These are phyloP conservation scores for Scheffersomyces insectosa DNA, from an alignment of 1,139 yeast genomes.

Conservation along the genomic window DNA sequence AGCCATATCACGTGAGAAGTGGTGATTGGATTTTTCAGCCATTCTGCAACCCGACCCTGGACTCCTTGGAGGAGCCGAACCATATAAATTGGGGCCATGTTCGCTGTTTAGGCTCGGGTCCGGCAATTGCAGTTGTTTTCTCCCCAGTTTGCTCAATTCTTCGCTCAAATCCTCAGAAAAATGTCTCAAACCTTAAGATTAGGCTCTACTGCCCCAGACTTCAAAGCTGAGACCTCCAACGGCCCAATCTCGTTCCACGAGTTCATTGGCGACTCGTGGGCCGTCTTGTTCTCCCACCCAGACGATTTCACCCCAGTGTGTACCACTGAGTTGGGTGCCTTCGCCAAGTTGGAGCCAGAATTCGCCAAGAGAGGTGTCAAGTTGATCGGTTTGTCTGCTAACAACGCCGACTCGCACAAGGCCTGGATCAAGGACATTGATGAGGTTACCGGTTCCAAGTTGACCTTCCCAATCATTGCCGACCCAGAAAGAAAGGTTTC, in stretches of 20 bases:
- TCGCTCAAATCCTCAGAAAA: neutral
- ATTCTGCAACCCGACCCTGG: neutral
- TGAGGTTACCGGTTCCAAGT: conserved; percentile 70
- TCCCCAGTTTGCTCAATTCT: no score
- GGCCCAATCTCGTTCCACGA: conserved; percentile 83
- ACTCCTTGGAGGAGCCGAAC: neutral
- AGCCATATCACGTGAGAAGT: conserved; percentile 10
- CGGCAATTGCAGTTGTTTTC: no score
- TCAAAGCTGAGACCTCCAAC: conserved; percentile 72
- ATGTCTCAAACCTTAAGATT: conserved; percentile 16
- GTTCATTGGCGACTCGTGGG: conserved; percentile 80
- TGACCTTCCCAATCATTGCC: conserved; percentile 84
- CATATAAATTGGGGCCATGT: neutral
- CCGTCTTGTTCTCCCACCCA: conserved; percentile 81
- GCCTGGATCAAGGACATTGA: conserved; percentile 88
- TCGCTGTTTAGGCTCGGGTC: no score
- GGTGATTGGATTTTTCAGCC: conserved; percentile 4
- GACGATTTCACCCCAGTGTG: conserved; percentile 90
- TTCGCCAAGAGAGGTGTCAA: conserved; percentile 75
- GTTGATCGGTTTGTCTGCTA: conserved; percentile 78
- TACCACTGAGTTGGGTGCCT: conserved; percentile 88
- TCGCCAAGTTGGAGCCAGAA: conserved; percentile 81
- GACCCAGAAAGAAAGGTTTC: conserved; percentile 82
- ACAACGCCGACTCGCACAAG: conserved; percentile 67
- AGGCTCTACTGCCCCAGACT: conserved; percentile 79